Percentiles rank a stretch among this genome's conserved stretches.
These are phyloP conservation scores for Perkinsus chesapeaki DNA, from an alignment of 169 alveolate genomes.

Conservation along the genomic window DNA sequence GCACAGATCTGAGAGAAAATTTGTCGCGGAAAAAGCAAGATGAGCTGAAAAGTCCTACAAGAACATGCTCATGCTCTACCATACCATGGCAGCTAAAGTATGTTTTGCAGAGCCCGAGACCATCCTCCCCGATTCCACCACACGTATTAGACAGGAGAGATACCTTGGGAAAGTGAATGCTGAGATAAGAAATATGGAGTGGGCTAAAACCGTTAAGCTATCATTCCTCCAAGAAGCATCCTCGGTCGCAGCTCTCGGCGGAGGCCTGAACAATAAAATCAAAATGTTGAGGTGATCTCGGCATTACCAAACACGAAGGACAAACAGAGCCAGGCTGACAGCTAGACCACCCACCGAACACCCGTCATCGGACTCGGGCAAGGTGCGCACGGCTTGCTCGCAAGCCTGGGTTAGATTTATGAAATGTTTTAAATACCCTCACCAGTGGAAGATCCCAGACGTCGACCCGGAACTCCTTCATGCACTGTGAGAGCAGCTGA, in stretches of 20 bases:
- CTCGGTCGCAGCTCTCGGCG: neutral
- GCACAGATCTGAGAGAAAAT: neutral
- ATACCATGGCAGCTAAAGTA: neutral
- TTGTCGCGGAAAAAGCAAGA: neutral
- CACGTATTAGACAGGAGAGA: neutral
- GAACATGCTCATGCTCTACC: neutral
- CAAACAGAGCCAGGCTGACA: neutral
- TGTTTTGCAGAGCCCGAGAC: neutral
- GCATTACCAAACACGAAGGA: neutral
- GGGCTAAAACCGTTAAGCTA: neutral
- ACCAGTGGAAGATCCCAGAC: neutral
- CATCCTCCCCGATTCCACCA: neutral
- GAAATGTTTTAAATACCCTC: neutral
- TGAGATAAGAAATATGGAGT: no score
- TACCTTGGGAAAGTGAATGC: neutral
- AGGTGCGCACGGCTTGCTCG: neutral
- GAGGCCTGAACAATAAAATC: no score
- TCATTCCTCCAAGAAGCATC: neutral
- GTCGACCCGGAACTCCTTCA: neutral
- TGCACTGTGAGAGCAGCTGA: neutral
- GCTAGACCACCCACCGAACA: neutral
- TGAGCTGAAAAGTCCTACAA: neutral
- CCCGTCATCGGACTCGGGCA: neutral
- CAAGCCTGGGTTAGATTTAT: neutral
- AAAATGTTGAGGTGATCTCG: no score